Evolutionary conservation across 192 early-diverging fungal species (phyloP).

Genomic region (Gamsiella multidivaricata): DNA sequence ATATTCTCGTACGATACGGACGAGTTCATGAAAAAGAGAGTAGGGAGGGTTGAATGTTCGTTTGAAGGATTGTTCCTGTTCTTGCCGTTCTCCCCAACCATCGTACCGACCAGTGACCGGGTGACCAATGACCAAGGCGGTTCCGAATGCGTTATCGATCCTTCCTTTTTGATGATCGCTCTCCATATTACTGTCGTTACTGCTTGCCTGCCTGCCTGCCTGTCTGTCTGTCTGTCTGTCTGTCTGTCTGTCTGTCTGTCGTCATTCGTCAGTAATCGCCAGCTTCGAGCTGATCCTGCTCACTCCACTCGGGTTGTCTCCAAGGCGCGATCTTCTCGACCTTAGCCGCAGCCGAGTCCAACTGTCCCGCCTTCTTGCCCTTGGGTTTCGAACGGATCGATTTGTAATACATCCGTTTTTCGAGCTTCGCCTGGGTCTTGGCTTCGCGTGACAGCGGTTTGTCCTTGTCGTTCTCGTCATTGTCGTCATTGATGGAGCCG

Average conservation of each 20-base stretch:
- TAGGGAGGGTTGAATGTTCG: too few species aligned
- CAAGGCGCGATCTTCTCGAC: constrained; percentile 19
- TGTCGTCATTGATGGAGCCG: background rate
- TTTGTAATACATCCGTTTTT: constrained; percentile 46
- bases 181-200: background rate
- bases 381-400: constrained; percentile 48
- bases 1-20: too few species aligned
- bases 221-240: too few species aligned
- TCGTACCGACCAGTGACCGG: too few species aligned
- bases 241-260: background rate
- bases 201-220: too few species aligned
- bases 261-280: constrained; percentile 2
- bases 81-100: too few species aligned
- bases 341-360: constrained; percentile 26
- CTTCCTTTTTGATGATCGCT: too few species aligned
- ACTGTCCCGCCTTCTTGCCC: constrained; percentile 44
- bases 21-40: too few species aligned
- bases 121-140: too few species aligned
- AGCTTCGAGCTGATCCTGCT: constrained; percentile 2
- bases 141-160: too few species aligned
- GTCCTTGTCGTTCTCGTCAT: background rate
- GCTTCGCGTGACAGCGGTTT: constrained; percentile 22
- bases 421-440: constrained; percentile 38
- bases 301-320: constrained; percentile 35
- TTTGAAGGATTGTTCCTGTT: too few species aligned